Evolutionary conservation across 441 rosid species (phyloP).

Genomic region (Aquilaria agallochum): DNA sequence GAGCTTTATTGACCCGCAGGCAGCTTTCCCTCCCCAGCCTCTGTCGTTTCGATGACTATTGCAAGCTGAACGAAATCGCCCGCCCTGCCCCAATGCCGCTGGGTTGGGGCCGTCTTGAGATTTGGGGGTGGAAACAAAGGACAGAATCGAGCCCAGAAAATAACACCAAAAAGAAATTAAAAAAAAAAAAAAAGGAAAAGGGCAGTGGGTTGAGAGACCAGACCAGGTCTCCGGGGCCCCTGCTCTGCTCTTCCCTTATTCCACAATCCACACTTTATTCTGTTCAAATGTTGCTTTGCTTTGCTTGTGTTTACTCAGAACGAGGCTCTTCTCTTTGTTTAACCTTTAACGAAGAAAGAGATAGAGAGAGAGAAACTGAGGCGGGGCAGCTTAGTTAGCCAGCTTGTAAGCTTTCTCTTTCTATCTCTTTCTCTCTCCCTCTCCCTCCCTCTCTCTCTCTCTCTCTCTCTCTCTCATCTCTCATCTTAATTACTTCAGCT

Average conservation of each 20-base stretch:
- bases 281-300: constrained; percentile 69
- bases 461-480: constrained; percentile 24
- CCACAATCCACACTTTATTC: constrained; percentile 49
- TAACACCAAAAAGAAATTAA: neutral
- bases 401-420: constrained; percentile 29
- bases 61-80: constrained; percentile 29
- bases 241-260: constrained; percentile 22
- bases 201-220: constrained; percentile 14
- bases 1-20: constrained; percentile 26
- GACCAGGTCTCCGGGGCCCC: constrained; percentile 17
- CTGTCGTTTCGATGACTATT: constrained; percentile 24
- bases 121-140: constrained; percentile 6
- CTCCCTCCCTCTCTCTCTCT: constrained; percentile 20
- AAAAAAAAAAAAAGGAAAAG: constrained; percentile 1
- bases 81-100: constrained; percentile 12
- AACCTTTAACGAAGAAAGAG: constrained; percentile 21
- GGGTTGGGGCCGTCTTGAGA: constrained; percentile 27
- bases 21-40: constrained; percentile 10
- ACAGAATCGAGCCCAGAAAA: neutral
- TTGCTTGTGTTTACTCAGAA: constrained; percentile 42
- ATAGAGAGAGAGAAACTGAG: constrained; percentile 31
- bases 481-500: constrained; percentile 52
- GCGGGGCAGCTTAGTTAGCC: neutral
- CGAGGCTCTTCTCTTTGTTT: constrained; percentile 45
- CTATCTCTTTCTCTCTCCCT: constrained; percentile 22